Percentiles rank a stretch among this genome's conserved stretches.
phyloP scores from a whole-genome alignment of 768 basidiomycete genomes.

The Lentinus tigrinus region DNA sequence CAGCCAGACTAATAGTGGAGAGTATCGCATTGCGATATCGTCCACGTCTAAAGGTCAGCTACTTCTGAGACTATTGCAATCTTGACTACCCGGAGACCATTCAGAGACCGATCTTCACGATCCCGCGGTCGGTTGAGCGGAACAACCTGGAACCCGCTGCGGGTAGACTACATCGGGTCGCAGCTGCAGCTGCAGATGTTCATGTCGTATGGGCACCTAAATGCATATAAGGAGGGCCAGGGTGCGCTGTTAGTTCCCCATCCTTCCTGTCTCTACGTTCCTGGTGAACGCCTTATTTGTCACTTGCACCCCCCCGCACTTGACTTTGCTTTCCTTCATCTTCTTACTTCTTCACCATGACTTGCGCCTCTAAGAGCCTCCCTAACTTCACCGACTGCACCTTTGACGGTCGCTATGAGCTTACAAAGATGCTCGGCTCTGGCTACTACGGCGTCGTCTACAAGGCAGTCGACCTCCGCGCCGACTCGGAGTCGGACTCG shows the following conservation, averaged over 20 bases:
- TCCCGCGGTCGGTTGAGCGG: too few relatives aligned
- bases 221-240: too few relatives aligned
- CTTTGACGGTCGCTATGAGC: conserved; percentile 20
- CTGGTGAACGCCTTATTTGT: background rate
- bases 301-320: background rate
- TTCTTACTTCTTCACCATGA: background rate
- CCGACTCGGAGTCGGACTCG: background rate
- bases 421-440: conserved; percentile 19
- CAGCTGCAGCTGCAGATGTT: too few relatives aligned
- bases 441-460: conserved; percentile 27
- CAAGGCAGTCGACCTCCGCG: conserved; percentile 13
- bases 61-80: too few relatives aligned
- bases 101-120: too few relatives aligned
- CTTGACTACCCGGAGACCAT: too few relatives aligned
- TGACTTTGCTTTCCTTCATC: background rate
- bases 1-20: too few relatives aligned
- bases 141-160: too few relatives aligned
- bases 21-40: too few relatives aligned
- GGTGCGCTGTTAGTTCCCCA: background rate
- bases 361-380: conserved; percentile 6
- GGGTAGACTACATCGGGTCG: too few relatives aligned
- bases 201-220: too few relatives aligned
- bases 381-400: conserved; percentile 19
- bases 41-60: too few relatives aligned
- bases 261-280: background rate